phyloP scores from a whole-genome alignment of 2,329 filamentous ascomycete species.

The Ophiostoma perfectum region DNA sequence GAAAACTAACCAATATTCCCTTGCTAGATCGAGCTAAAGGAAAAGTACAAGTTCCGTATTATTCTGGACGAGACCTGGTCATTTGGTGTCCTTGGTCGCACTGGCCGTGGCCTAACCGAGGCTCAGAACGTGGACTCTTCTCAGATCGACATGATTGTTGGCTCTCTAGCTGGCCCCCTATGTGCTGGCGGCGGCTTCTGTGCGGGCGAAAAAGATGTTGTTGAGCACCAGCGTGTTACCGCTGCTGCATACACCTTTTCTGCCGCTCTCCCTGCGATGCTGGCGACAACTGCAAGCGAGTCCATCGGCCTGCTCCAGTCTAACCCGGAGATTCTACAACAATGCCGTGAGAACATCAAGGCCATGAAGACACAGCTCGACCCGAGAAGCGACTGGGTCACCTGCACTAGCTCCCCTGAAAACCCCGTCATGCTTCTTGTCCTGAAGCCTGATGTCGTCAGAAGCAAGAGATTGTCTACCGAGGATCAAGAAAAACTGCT shows the following conservation, averaged over 20 bases:
- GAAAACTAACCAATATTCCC: not conserved
- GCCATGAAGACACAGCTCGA: constrained; percentile 82
- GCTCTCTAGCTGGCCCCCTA: constrained; percentile 81
- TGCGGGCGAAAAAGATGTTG: constrained; percentile 82
- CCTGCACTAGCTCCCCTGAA: constrained; percentile 71
- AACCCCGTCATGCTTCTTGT: constrained; percentile 83
- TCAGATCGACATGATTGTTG: constrained; percentile 95
- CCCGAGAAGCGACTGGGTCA: constrained; percentile 87
- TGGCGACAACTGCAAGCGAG: constrained; percentile 93
- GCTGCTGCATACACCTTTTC: constrained; percentile 93
- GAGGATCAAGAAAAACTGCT: constrained; percentile 80
- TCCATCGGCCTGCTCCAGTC: constrained; percentile 80
- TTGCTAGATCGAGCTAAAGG: constrained; percentile 75
- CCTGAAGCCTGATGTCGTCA: constrained; percentile 76
- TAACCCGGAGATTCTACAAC: constrained; percentile 72
- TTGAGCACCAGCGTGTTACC: constrained; percentile 92
- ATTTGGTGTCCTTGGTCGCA: constrained; percentile 88
- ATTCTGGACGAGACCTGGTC: constrained; percentile 98
- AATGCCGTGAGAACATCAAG: constrained; percentile 80
- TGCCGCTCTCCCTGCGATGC: constrained; percentile 84
- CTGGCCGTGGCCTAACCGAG: constrained; percentile 87
- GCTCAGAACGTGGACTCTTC: constrained; percentile 92
- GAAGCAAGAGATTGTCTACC: constrained; percentile 59
- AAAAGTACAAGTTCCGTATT: constrained; percentile 95
- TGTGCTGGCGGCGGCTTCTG: constrained; percentile 95